phyloP scores from a whole-genome alignment of 2,329 filamentous ascomycete species.

The Claviceps paspali region DNA sequence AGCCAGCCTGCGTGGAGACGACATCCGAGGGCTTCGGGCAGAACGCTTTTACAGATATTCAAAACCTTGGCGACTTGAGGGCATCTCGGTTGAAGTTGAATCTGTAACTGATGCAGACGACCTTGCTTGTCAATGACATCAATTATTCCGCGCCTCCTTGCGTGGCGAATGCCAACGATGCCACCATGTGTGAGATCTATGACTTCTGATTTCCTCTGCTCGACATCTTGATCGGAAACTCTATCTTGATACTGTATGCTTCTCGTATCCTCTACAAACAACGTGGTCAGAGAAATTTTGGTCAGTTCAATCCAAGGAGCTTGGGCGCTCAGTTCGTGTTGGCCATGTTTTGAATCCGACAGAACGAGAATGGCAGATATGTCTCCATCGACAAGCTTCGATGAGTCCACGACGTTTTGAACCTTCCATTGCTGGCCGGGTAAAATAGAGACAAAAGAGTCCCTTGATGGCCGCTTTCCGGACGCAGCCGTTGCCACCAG shows the following conservation, averaged over 20 bases:
- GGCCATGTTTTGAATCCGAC: conserved; percentile 47
- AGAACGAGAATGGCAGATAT: conserved; percentile 56
- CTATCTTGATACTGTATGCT: conserved; percentile 41
- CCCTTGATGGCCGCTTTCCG: conserved; percentile 9
- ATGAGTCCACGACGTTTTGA: conserved; percentile 57
- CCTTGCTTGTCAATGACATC: conserved; percentile 50
- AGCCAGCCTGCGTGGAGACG: conserved; percentile 57
- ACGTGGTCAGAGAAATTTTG: conserved; percentile 46
- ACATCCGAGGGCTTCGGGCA: conserved; percentile 42
- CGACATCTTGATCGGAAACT: conserved; percentile 35
- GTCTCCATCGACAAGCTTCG: conserved; percentile 51
- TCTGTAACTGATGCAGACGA: conserved; percentile 48
- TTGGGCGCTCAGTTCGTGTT: conserved; percentile 54
- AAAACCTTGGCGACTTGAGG: conserved; percentile 47
- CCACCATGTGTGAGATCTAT: conserved; percentile 31
- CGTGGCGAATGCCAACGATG: conserved; percentile 40
- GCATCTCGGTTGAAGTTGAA: conserved; percentile 51
- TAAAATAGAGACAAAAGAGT: conserved; percentile 14
- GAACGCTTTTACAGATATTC: conserved; percentile 45
- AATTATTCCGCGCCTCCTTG: conserved; percentile 43
- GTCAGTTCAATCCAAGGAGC: conserved; percentile 60
- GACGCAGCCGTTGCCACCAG: conserved; percentile 10
- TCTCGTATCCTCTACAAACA: conserved; percentile 44
- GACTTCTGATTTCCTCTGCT: conserved; percentile 28
- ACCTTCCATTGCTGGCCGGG: conserved; percentile 39